A percentile compares a stretch with the other conserved stretches of the same genome.
These are phyloP conservation scores for Grosmannia serpens DNA, from an alignment of 2,329 filamentous ascomycete genomes.

Conservation along the genomic window DNA sequence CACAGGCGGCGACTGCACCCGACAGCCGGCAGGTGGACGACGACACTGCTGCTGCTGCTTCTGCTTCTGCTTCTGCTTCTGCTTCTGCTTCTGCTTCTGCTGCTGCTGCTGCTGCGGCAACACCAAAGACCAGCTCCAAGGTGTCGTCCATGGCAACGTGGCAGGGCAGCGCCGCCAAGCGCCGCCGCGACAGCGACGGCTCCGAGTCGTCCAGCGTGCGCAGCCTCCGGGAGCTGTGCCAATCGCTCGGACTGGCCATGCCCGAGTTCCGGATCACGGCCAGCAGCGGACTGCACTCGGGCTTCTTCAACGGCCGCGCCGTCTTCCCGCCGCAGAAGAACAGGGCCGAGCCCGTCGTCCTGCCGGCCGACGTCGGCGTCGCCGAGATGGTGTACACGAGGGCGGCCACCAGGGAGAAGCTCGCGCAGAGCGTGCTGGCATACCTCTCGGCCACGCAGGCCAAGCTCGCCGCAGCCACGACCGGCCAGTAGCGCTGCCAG, in stretches of 20 bases:
- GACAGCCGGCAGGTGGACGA: background rate
- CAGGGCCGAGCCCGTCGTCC: conserved; percentile 6
- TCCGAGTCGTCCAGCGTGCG: conserved; percentile 10
- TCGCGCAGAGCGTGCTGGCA: conserved; percentile 28
- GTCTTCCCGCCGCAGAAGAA: conserved; percentile 20
- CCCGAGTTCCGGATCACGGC: conserved; percentile 4
- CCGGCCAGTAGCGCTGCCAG: too few species aligned
- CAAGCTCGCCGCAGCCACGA: too few species aligned
- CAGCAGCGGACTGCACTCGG: background rate
- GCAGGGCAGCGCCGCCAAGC: background rate
- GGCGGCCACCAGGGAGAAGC: conserved; percentile 22
- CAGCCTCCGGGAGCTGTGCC: conserved; percentile 14
- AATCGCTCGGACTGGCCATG: background rate
- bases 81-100: too few species aligned
- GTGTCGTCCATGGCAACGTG: conserved; percentile 6
- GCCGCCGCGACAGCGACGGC: background rate
- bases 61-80: too few species aligned
- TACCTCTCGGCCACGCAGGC: too few species aligned
- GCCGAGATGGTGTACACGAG: conserved; percentile 23
- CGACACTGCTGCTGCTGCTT: background rate
- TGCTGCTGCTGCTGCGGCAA: background rate
- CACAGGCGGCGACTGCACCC: too few species aligned
- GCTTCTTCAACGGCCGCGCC: conserved; percentile 24
- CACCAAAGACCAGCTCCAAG: background rate
- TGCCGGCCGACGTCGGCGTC: conserved; percentile 21